Percentiles rank a stretch among this genome's conserved stretches.
Conservation (phyloP, 2,329 filamentous ascomycete genomes). For the Apiospora rasikravindrae region DNA sequence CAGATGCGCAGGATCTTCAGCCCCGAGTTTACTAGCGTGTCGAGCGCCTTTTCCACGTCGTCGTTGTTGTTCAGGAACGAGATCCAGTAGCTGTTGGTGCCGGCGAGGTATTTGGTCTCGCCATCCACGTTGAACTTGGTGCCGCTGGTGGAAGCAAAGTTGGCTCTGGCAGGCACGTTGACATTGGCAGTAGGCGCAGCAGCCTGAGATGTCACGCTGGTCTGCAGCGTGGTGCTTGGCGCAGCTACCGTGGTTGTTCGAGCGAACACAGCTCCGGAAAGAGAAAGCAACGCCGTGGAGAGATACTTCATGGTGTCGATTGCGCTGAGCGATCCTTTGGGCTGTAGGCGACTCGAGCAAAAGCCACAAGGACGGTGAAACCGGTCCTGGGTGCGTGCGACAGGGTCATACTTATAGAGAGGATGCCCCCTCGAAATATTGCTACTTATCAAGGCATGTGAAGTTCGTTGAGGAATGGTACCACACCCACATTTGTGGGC, state of each 20-base stretch:
- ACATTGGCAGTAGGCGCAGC: slow-evolving; percentile 26
- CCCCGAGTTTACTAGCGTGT: slow-evolving; percentile 54
- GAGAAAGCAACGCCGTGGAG: slow-evolving; percentile 28
- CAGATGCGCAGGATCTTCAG: slow-evolving; percentile 65
- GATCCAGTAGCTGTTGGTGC: slow-evolving; percentile 61
- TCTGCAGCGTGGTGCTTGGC: slow-evolving; percentile 20
- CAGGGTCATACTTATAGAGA: background rate
- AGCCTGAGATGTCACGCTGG: slow-evolving; percentile 22
- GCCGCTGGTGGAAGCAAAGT: slow-evolving; percentile 34
- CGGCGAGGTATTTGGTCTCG: slow-evolving; percentile 51
- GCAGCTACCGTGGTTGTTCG: slow-evolving; percentile 17
- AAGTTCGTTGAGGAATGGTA: background rate
- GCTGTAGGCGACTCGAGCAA: background rate
- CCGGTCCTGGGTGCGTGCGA: background rate
- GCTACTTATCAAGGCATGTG: background rate
- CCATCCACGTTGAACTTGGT: slow-evolving; percentile 48
- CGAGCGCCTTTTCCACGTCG: slow-evolving; percentile 59
- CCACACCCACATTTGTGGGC: background rate
- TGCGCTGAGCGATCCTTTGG: background rate
- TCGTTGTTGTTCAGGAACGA: slow-evolving; percentile 54
- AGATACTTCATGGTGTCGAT: slow-evolving; percentile 32
- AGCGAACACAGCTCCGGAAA: slow-evolving; percentile 31
- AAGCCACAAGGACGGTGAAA: background rate
- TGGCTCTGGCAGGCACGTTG: slow-evolving; percentile 23
- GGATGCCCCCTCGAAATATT: background rate